Percentiles rank a stretch among this genome's conserved stretches.
These are phyloP conservation scores for Talaromyces marneffei DNA, from an alignment of 2,329 filamentous ascomycete genomes.

Conservation along the genomic window DNA sequence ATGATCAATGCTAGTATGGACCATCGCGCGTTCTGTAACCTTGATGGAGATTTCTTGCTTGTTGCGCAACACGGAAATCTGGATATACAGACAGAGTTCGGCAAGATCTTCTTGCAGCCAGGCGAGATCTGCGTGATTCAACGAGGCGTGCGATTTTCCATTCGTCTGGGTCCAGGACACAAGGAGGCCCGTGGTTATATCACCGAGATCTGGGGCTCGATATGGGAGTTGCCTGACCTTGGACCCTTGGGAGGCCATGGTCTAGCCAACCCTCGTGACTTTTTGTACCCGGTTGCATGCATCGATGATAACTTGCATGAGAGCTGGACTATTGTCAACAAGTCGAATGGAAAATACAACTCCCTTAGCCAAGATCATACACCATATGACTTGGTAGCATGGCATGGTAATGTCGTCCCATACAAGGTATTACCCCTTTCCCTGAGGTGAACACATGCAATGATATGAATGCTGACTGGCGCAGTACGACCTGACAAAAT, in stretches of 20 bases:
- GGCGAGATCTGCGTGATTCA: conserved; percentile 74
- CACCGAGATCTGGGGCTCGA: conserved; percentile 57
- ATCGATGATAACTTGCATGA: conserved; percentile 49
- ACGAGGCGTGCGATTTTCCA: conserved; percentile 60
- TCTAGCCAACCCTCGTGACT: conserved; percentile 58
- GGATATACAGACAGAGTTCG: conserved; percentile 73
- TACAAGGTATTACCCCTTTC: conserved; percentile 38
- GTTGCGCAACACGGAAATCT: conserved; percentile 68
- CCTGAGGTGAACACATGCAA: neutral
- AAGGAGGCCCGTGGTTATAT: conserved; percentile 54
- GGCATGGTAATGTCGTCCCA: conserved; percentile 60
- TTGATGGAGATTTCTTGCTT: conserved; percentile 70
- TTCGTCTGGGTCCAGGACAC: conserved; percentile 50
- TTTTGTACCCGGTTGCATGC: conserved; percentile 54
- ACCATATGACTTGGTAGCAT: conserved; percentile 62
- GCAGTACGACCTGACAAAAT: conserved; percentile 53
- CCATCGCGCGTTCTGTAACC: conserved; percentile 49
- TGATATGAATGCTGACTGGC: too few relatives aligned
- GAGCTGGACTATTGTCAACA: conserved; percentile 52
- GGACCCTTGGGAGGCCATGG: conserved; percentile 61
- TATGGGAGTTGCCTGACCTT: conserved; percentile 58
- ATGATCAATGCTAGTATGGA: conserved; percentile 52
- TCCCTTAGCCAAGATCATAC: conserved; percentile 54
- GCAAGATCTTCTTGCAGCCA: conserved; percentile 66
- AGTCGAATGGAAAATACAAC: conserved; percentile 55